Base-by-base conservation (phyloP, 768 basidiomycete genomes). In the Mycena albidolilacea region DNA sequence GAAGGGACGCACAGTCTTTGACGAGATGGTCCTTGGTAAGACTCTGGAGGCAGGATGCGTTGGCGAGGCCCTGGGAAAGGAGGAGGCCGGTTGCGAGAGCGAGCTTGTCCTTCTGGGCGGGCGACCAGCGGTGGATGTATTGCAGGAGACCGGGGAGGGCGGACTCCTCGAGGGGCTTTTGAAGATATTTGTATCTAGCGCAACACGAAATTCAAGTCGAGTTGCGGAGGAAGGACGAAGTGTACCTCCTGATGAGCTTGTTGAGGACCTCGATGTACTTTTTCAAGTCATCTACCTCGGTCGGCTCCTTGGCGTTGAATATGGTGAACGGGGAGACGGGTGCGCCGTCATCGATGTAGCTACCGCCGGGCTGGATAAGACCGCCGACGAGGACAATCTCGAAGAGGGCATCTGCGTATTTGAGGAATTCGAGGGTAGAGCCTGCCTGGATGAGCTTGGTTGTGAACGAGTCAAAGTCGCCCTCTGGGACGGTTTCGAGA, bases 321-420 rank as follows among this genome's bases (percentile, higher is more conserved):
- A 97, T 87, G 68, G 95, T 93, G 86, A 98, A 97, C 48, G 97
- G 95, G 46, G 93, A 96, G 15, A 91, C 87, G 38, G 95, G 93
- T 23, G 93, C 92, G 61, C 91, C 92, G 73, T 96, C 95, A 70
- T 98, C 96, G 83, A 98, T 78, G 84, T 95, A 97, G 78, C 87
- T 90, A 72, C 97, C 97, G 64, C 97, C 97, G 21, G 97, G 98
- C 84, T 98, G 97, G 78, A 99, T 91, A 75, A 99, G 93, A 52
- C 96, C 96, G 61, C 97, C 97, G 79, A 97, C 93, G 79, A 99
- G 90, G 81, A 98, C 89, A 86, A 98, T 90, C 85, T 99, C 97
- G 84, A 98, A 99, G 78, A 99, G 92, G 68, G 93, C 89, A 78
- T 98, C 97, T 84, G 96, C 95, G 92, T 99, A 98, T 86, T 98